Evolutionary conservation across 495 filamentous ascomycete species (phyloP), one percentile per base, ranked within the genome.

Genomic region (Penicillium roqueforti): DNA sequence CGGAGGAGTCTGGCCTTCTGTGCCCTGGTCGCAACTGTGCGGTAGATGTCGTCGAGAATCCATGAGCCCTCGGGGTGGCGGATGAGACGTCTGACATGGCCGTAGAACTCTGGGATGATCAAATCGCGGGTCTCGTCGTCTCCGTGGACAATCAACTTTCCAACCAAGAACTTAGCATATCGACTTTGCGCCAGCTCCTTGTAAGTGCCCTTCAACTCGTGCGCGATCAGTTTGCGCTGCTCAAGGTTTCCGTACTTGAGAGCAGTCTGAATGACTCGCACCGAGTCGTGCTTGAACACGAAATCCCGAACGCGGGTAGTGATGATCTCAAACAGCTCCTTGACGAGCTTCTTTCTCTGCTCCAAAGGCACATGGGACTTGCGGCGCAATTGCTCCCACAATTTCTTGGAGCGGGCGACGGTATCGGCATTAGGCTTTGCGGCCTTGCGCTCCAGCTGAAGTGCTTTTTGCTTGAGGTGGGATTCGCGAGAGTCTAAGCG

Each of bases 271-370:
- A 99, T 84, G 41, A 96, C 89, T 47, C 95, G 81, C 22, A 96
- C 93, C 9, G 91, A 88, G 63, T 99, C 95, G 69, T 99, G 95
- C 77, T 97, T 99, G 75, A 99, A 87, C 22, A 96, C 92, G 56
- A 96, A 95, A 44, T 97, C 95, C 65, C 89, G 90, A 60, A 97
- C 85, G 16, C 85, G 80, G 19, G 91, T 91, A 6, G 87, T 95
- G 62, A 96, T 87, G 59, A 97, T 92, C 45, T 84, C 82, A 68
- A 91, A 96, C 6, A 97, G 79, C 75, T 97, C 92, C 20, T 82
- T 81, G 29, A 97, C 86, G 18, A 97, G 80, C 67, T 85, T 80
- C 68, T 92, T 88, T 48, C 95, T 79, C 69, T 97, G 90, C 37
- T 91, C 88, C 51, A 80, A 78, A 16, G 89, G 86, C 1, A 97